These are phyloP conservation scores for Camellia sinensis DNA, from an alignment of 148 eudicot genomes.

Conservation along the genomic window DNA sequence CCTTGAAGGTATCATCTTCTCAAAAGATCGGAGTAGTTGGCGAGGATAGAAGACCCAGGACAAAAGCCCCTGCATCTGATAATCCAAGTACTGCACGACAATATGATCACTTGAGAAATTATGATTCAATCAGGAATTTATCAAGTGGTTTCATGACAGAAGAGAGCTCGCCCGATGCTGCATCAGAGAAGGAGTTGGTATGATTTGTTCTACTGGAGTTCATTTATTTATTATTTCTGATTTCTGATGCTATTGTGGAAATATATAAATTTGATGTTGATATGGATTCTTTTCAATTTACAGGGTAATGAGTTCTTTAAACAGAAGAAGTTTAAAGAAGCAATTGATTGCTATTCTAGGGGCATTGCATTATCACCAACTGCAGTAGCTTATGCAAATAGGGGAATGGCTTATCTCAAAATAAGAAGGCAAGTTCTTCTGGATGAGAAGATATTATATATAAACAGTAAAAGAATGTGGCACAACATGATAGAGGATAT, in stretches of 20 bases:
- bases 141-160: slow-evolving; percentile 45
- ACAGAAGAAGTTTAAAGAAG: slow-evolving; percentile 90
- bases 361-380: slow-evolving; percentile 92
- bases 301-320: slow-evolving; percentile 95
- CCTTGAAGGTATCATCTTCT: slow-evolving; percentile 13
- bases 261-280: not conserved
- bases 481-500: not conserved
- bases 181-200: slow-evolving; percentile 95
- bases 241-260: not conserved
- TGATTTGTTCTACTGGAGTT: not conserved
- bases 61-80: slow-evolving; percentile 18
- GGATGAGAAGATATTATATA: not conserved
- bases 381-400: slow-evolving; percentile 92
- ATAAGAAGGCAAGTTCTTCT: slow-evolving; percentile 54
- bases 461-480: not conserved
- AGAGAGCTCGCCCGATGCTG: slow-evolving; percentile 66
- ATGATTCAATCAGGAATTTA: slow-evolving; percentile 45
- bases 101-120: slow-evolving; percentile 35
- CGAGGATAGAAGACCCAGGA: slow-evolving; percentile 27
- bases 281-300: slow-evolving; percentile 11
- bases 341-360: slow-evolving; percentile 91
- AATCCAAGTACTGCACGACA: slow-evolving; percentile 20
- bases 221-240: not conserved
- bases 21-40: slow-evolving; percentile 31
- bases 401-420: slow-evolving; percentile 97